phyloP scores from a whole-genome alignment of 208 protist genomes.

The Tetramitus jugosus region DNA sequence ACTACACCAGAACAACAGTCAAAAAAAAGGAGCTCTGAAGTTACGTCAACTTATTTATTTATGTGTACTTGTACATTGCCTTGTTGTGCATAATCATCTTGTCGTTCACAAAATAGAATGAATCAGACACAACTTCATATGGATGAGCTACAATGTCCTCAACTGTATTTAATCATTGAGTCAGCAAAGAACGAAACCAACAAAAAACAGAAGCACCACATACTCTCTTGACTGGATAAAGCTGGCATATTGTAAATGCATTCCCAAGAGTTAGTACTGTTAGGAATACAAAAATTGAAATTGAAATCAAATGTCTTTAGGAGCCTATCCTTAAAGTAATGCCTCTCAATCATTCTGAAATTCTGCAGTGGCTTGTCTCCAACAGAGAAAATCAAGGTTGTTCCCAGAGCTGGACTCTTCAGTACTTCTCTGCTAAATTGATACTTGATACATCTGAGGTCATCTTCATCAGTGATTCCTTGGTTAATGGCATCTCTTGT shows the following conservation, averaged over 20 bases:
- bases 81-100: constrained; percentile 91
- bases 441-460: background rate
- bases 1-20: too few relatives aligned
- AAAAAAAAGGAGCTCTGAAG: too few relatives aligned
- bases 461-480: constrained; percentile 7
- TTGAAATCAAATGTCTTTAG: constrained; percentile 88
- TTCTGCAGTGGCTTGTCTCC: constrained; percentile 69
- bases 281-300: constrained; percentile 91
- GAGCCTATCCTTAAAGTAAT: constrained; percentile 84
- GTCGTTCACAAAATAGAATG: constrained; percentile 85
- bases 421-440: background rate
- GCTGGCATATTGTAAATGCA: constrained; percentile 82
- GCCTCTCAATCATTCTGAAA: constrained; percentile 92
- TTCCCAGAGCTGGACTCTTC: background rate
- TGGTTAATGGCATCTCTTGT: constrained; percentile 32
- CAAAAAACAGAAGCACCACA: background rate
- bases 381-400: constrained; percentile 69
- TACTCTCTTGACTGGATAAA: constrained; percentile 45
- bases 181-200: background rate
- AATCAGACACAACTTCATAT: constrained; percentile 80
- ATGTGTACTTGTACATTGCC: too few relatives aligned
- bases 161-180: constrained; percentile 14
- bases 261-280: constrained; percentile 87
- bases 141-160: constrained; percentile 64
- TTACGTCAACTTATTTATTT: too few relatives aligned